Conservation (phyloP, 139 green algal species). For the Closterium sp. region DNA sequence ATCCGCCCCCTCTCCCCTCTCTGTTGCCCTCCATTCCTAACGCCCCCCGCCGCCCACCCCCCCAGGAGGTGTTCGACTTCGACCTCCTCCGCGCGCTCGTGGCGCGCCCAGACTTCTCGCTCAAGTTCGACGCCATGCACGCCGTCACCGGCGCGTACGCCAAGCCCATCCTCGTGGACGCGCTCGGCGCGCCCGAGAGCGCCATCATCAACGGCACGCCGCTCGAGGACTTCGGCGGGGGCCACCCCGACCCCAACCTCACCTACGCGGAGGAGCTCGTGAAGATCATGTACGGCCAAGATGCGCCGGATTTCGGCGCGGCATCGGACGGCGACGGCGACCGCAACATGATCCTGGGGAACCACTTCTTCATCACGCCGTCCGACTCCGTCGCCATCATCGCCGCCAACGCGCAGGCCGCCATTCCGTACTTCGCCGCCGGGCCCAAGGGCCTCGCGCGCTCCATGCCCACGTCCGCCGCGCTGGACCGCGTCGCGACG, state of each 20-base stretch:
- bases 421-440: constrained; percentile 96
- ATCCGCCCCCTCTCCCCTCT: not conserved
- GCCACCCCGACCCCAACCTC: constrained; percentile 98
- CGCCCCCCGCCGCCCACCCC: not conserved
- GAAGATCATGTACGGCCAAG: constrained; percentile 74
- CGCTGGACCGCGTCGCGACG: constrained; percentile 89
- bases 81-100: constrained; percentile 80
- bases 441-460: constrained; percentile 95
- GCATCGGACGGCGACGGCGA: constrained; percentile 79
- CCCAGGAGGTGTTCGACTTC: constrained; percentile 93
- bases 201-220: constrained; percentile 64
- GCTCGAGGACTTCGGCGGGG: constrained; percentile 88
- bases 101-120: constrained; percentile 77
- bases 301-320: constrained; percentile 77
- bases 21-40: not conserved
- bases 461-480: constrained; percentile 95
- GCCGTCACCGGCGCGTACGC: constrained; percentile 96
- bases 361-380: constrained; percentile 95
- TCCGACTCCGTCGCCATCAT: constrained; percentile 98
- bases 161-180: constrained; percentile 84
- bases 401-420: constrained; percentile 87
- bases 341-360: constrained; percentile 99
- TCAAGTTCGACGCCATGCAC: constrained; percentile 95
- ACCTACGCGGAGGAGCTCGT: constrained; percentile 93
- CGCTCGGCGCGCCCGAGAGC: constrained; percentile 47